Base-by-base conservation (phyloP, 2,329 filamentous ascomycete species). In the Neofusicoccum kwambonambiense region DNA sequence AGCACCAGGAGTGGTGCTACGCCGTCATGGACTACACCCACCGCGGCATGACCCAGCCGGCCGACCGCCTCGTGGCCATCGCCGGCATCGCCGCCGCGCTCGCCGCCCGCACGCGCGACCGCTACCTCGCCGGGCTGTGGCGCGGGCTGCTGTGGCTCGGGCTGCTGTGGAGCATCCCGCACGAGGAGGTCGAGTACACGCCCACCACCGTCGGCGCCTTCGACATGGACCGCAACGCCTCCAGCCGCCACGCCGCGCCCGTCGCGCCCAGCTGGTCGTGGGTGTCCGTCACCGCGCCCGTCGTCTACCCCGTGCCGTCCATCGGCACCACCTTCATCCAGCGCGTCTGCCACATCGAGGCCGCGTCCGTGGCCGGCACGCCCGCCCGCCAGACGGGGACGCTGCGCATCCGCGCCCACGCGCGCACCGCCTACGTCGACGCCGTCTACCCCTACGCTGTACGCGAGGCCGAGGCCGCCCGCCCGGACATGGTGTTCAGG, bases 361-460 rank as follows among this genome's bases (percentile, higher is more conserved):
- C 62, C 31, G 58, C 64, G 2, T 47, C 37, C 1, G 68, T 69
- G 0, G 35, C 64, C 17, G 68, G 67, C 9, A 63, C 57, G 12
- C 34, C 67, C 0, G 41, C 61, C 7, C 58, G 58, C 13, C 66
- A 69, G 45, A 63, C 50, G 2, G 69, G 69, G 3, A 62, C 15
- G 3, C 54, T 69, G 6, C 56, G 63, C 8, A 66, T 72, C 15
- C 65, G 54, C 3, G 68, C 67, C 0, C 68, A 71, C 45, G 34
- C 67, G 7, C 66, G 71, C 3, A 69, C 61, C 13, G 67, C 63
- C 15, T 69, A 69, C 47, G 54, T 71, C 27, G 68, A 70, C 45
- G 62, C 68, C 3, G 64, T 70, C 3, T 73, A 73, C 52, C 69
- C 68, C 0, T 67, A 68, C 44, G 60, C 68, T 7, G 69, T 70